phyloP scores from a whole-genome alignment of 495 filamentous ascomycete species.

The Penicillium tannophilum region DNA sequence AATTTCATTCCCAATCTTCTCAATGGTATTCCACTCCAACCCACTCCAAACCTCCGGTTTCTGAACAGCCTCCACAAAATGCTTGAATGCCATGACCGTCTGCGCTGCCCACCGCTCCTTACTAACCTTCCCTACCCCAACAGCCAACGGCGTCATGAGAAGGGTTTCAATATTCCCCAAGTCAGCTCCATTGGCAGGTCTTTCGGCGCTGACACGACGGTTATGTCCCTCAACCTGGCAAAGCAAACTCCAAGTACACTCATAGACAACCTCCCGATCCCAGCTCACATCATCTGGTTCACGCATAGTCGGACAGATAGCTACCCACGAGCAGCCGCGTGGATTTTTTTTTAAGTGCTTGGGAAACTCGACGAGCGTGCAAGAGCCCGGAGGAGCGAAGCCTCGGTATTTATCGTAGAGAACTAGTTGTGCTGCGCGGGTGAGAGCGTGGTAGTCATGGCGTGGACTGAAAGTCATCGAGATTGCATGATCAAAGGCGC shows the following conservation, averaged over 20 bases:
- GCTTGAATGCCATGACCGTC: slow-evolving; percentile 51
- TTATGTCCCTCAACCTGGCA: slow-evolving; percentile 50
- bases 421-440: slow-evolving; percentile 36
- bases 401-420: slow-evolving; percentile 51
- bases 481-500: slow-evolving; percentile 56
- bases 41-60: slow-evolving; percentile 34
- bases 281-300: slow-evolving; percentile 41
- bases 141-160: slow-evolving; percentile 53
- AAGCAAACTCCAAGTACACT: slow-evolving; percentile 55
- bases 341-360: slow-evolving; percentile 28
- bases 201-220: slow-evolving; percentile 9
- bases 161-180: slow-evolving; percentile 38
- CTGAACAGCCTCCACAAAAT: slow-evolving; percentile 47
- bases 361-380: slow-evolving; percentile 48
- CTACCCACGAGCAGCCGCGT: slow-evolving; percentile 45
- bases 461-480: slow-evolving; percentile 47
- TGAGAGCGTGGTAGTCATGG: slow-evolving; percentile 49
- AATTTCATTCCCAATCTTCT: slow-evolving; percentile 29
- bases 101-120: slow-evolving; percentile 50
- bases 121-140: slow-evolving; percentile 46
- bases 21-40: slow-evolving; percentile 36
- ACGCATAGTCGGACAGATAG: slow-evolving; percentile 55
- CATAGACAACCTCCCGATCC: slow-evolving; percentile 57
- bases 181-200: not conserved
- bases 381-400: slow-evolving; percentile 51